Conservation (phyloP, 441 rosid genomes). For the Gossypium lobatum region DNA sequence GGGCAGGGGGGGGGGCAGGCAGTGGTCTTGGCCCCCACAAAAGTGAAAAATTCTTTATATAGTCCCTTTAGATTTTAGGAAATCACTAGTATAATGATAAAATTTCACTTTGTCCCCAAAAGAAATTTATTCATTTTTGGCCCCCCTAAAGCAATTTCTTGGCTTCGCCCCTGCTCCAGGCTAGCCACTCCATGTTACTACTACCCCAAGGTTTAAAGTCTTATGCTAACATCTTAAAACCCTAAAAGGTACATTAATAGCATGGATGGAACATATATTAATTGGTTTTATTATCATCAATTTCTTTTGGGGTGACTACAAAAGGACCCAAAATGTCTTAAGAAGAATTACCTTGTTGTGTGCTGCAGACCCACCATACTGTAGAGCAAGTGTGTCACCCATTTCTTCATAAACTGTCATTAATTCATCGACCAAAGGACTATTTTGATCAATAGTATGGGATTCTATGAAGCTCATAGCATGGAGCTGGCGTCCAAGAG, state of each 20-base stretch:
- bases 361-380: constrained; percentile 82
- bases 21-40: too few species aligned
- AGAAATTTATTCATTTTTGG: too few species aligned
- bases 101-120: too few species aligned
- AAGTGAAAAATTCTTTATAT: too few species aligned
- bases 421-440: constrained; percentile 59
- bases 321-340: background rate
- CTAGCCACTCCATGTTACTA: background rate
- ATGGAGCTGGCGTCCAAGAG: constrained; percentile 61
- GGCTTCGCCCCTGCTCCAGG: too few species aligned
- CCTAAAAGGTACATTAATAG: background rate
- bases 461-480: constrained; percentile 43
- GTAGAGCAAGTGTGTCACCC: constrained; percentile 79
- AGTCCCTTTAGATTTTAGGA: too few species aligned
- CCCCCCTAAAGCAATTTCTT: too few species aligned
- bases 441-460: constrained; percentile 40
- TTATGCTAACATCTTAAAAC: background rate
- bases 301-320: background rate
- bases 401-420: constrained; percentile 61
- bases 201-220: background rate
- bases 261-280: background rate
- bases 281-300: background rate
- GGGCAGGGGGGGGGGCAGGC: too few species aligned
- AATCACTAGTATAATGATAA: too few species aligned
- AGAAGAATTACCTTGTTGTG: constrained; percentile 57